These are phyloP conservation scores for Pachyrhizus erosus DNA, from an alignment of 306 rosid genomes.

Conservation along the genomic window DNA sequence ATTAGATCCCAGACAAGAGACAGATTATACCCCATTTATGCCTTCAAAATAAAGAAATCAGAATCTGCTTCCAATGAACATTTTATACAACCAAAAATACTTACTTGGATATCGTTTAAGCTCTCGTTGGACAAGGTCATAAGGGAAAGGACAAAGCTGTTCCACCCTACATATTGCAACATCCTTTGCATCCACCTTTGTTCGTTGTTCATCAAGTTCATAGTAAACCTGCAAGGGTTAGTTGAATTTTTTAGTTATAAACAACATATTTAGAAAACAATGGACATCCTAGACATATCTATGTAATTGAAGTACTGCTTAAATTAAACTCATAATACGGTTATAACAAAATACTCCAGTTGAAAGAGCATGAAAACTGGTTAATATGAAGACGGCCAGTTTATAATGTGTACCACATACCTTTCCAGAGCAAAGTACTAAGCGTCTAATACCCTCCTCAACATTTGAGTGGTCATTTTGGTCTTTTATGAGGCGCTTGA, in stretches of 20 bases:
- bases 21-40: not conserved
- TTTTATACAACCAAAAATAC: slow-evolving; percentile 36
- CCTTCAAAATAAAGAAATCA: not conserved
- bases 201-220: slow-evolving; percentile 86
- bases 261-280: slow-evolving; percentile 24
- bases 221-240: slow-evolving; percentile 73
- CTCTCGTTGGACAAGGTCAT: slow-evolving; percentile 90
- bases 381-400: not conserved
- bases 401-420: slow-evolving; percentile 46
- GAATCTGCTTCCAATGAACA: not conserved
- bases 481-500: slow-evolving; percentile 95
- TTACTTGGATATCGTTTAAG: slow-evolving; percentile 96
- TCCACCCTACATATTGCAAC: slow-evolving; percentile 95
- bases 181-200: slow-evolving; percentile 72
- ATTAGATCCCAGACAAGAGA: not conserved
- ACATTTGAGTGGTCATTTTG: slow-evolving; percentile 73
- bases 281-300: not conserved
- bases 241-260: slow-evolving; percentile 1
- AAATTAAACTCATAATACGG: slow-evolving; percentile 2
- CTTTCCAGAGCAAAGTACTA: slow-evolving; percentile 97
- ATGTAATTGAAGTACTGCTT: not conserved
- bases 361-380: not conserved
- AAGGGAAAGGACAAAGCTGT: slow-evolving; percentile 97
- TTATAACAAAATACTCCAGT: slow-evolving; percentile 15
- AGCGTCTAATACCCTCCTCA: slow-evolving; percentile 92